Base-by-base conservation (phyloP, 2,329 filamentous ascomycete genomes). In the Penicillium sp. region DNA sequence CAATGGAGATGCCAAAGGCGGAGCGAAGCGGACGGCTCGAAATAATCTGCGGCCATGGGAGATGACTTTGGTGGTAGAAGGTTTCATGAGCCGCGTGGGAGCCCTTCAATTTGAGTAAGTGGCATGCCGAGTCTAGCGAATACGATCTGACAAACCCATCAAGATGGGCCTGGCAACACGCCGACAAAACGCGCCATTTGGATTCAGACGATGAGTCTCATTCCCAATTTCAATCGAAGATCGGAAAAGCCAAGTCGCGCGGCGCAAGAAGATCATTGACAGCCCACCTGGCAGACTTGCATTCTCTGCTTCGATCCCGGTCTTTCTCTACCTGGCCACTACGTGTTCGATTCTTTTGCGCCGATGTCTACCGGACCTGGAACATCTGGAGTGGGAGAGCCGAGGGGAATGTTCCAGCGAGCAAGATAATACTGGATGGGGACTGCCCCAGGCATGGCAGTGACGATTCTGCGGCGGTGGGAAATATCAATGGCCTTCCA, bases 51-150 rank as follows among this genome's bases (percentile, higher is more conserved):
- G 86, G 28, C 92, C 92, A 0, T 96, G 92, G 88, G 85, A 94
- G 58, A 93, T 95, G 84, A 77, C 85, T 2, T 80, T 79, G 27
- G 71, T 95, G 4, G 84, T 96, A 1, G 84, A 85, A 5, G 90
- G 90, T 0, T 98, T 98, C 49, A 87, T 85, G 0, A 90, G 84
- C 50, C 82, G 82, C 55, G 79, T 90, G 23, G 87, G 85, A 0
- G 92, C 92, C 1, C 67, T 98, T 47, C 90, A 96, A 57, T 96
- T 98, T 58, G 90, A 96, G 84, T 92, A 72, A 59, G 79, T 71
- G 13, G 10, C 17, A 12, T 14, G 25, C 15, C 15, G 15, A 6
- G 12, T 27, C n/a, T 11, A 11, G 25, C 25, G 11, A 27, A 13
- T 11, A 27, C 12, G 25, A 4, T 11, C 25, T 34, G 11, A 22